These are phyloP conservation scores for Diplogelasinospora grovesii DNA, from an alignment of 495 filamentous ascomycete species.

Conservation along the genomic window DNA sequence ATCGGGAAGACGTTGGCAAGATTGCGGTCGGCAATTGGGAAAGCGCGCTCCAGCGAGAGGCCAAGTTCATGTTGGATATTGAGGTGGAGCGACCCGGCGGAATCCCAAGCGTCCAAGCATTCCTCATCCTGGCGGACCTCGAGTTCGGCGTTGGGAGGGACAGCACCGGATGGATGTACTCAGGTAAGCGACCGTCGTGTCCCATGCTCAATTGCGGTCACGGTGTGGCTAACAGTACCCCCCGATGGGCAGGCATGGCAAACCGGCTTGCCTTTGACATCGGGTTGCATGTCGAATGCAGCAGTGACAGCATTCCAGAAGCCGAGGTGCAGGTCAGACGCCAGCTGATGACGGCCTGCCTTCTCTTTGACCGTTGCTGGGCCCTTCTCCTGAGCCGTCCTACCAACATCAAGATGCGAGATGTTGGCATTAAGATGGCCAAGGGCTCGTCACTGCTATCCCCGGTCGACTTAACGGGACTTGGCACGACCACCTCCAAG, in stretches of 20 bases:
- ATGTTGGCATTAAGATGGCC: conserved; percentile 40
- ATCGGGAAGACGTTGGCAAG: conserved; percentile 40
- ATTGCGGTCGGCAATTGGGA: conserved; percentile 40
- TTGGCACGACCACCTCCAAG: conserved; percentile 9
- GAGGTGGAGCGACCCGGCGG: conserved; percentile 46
- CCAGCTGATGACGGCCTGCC: conserved; percentile 42
- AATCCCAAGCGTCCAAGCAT: conserved; percentile 42
- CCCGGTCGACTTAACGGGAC: neutral
- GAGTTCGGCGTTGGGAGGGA: conserved; percentile 47
- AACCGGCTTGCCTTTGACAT: conserved; percentile 45
- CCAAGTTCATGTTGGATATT: conserved; percentile 45
- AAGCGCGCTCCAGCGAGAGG: conserved; percentile 45
- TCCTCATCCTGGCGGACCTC: conserved; percentile 46
- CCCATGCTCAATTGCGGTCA: neutral
- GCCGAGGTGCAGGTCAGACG: conserved; percentile 36
- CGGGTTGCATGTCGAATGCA: conserved; percentile 40
- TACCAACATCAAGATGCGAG: conserved; percentile 43
- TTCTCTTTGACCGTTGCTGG: conserved; percentile 49
- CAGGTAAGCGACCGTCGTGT: conserved; percentile 20
- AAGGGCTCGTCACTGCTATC: conserved; percentile 22
- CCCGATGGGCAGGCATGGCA: conserved; percentile 28
- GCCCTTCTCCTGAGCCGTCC: conserved; percentile 45
- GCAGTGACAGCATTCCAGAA: conserved; percentile 28
- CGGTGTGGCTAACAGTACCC: conserved; percentile 9
- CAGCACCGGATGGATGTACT: conserved; percentile 47